phyloP scores from a whole-genome alignment of 2,329 filamentous ascomycete genomes.

The Xylaria sp. region DNA sequence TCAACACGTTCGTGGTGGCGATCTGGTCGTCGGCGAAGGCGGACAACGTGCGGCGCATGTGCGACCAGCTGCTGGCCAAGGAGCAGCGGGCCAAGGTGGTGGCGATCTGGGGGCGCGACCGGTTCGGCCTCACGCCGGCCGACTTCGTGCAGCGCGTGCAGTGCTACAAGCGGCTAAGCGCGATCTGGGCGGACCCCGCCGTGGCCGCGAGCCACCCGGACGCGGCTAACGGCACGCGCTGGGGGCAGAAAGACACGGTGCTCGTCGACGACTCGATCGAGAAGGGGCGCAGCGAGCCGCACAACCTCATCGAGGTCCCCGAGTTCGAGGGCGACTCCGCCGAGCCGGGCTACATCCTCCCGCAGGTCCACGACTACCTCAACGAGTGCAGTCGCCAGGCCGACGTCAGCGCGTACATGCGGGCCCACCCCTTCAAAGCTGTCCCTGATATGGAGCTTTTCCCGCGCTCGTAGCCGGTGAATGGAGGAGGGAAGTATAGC shows the following conservation, averaged over 20 bases:
- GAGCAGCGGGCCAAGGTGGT: conserved; percentile 59
- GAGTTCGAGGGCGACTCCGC: conserved; percentile 64
- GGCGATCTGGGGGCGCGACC: conserved; percentile 77
- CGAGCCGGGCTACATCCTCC: conserved; percentile 51
- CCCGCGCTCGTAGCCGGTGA: not conserved
- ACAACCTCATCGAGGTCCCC: conserved; percentile 79
- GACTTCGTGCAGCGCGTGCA: conserved; percentile 76
- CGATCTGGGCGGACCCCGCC: conserved; percentile 64
- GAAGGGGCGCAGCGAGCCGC: conserved; percentile 82
- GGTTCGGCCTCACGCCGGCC: conserved; percentile 63
- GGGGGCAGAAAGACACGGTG: conserved; percentile 85
- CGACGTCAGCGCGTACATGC: conserved; percentile 67
- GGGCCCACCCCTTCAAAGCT: conserved; percentile 25
- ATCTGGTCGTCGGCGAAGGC: conserved; percentile 88
- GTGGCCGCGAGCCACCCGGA: conserved; percentile 51
- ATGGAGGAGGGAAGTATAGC: no score
- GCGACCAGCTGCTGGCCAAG: conserved; percentile 62
- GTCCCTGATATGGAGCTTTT: conserved; percentile 1
- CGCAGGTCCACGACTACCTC: conserved; percentile 64
- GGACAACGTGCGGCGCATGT: conserved; percentile 71
- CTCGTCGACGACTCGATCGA: conserved; percentile 82
- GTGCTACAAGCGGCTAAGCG: conserved; percentile 83
- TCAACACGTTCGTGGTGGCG: conserved; percentile 76
- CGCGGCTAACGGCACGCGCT: conserved; percentile 47
- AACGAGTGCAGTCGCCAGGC: conserved; percentile 55